phyloP scores from a whole-genome alignment of 1,284 basidiomycete species.

The Melampsora americana region DNA sequence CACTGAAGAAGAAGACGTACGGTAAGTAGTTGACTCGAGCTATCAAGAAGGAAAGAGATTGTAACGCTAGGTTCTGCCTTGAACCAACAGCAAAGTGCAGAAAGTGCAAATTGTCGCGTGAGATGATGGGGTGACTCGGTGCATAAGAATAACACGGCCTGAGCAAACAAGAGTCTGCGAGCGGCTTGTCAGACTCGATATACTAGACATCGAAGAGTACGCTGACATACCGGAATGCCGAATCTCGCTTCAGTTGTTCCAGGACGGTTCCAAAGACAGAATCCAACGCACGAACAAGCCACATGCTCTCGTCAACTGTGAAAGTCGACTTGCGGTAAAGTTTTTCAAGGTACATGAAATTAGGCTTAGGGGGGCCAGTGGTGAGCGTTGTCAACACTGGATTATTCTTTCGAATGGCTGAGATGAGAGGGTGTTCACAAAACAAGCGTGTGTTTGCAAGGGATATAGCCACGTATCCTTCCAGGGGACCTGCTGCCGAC shows the following conservation, averaged over 20 bases:
- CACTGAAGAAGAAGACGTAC: conserved; percentile 1
- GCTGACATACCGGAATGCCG: conserved; percentile 61
- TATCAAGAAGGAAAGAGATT: conserved; percentile 15
- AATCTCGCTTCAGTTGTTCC: conserved; percentile 62
- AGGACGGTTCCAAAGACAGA: conserved; percentile 61
- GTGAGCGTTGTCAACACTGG: conserved; percentile 52
- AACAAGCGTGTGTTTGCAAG: conserved; percentile 56
- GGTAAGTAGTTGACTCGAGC: conserved; percentile 22
- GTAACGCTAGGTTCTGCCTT: conserved; percentile 57
- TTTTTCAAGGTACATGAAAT: conserved; percentile 81
- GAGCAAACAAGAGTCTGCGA: conserved; percentile 57
- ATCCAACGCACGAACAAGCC: conserved; percentile 71
- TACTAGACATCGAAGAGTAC: conserved; percentile 60
- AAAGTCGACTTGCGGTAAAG: conserved; percentile 70
- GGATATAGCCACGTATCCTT: conserved; percentile 75
- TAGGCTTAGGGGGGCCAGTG: conserved; percentile 63
- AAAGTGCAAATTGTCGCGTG: conserved; percentile 62
- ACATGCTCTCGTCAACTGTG: conserved; percentile 64
- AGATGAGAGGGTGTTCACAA: conserved; percentile 44
- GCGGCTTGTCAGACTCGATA: conserved; percentile 44
- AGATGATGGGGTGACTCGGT: conserved; percentile 72
- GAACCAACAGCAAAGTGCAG: conserved; percentile 64
- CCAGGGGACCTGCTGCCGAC: conserved; percentile 65
- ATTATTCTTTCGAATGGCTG: conserved; percentile 49
- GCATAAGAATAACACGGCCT: conserved; percentile 63